Evolutionary conservation across 306 rosid genomes (phyloP), one percentile per base, ranked within the genome.

Genomic region (Myrica gale): DNA sequence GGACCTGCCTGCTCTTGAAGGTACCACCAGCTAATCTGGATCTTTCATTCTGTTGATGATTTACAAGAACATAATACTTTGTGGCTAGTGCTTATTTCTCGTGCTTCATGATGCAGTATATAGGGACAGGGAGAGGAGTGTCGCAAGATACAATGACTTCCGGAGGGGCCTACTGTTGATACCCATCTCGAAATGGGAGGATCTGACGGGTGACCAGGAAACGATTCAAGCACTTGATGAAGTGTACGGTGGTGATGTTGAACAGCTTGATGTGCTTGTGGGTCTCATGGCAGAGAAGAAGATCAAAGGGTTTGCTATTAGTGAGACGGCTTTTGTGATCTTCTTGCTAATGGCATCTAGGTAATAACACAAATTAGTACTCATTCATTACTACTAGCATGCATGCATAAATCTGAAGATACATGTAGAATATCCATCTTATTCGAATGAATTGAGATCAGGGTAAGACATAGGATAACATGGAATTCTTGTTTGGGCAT

Each of bases 261-360:
- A 89, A 41, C 69, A 81, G 74, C 87, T 89, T 23, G 93, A 87
- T 78, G 8, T 78, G 1, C 75, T 81, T 1, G 91, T 89, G n/a
- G 93, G 93, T 20, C 88, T 85, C 46, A 85, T 89, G 89, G 91
- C 93, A 1, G 91, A 87, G 83, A 89, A 85, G 73, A 89, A 89
- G 82, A 89, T 89, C 42, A 85, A 79, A 44, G 91, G 91, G 1
- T 89, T 89, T 76, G 93, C 91, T 12, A 89, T 89, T 23, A 85
- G 91, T 5, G 91, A 89, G 76, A 83, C 91, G 0, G 91, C 91
- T 58, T 89, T 89, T 21, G 1, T 65, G 6, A 87, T 89, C 63
- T 89, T 89, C 78, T 10, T 89, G 0, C 19, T 83, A 60, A 89
- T 87, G 93, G 93, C 91, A 42, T 3, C 68, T 69, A 89, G 92